Base-by-base conservation (phyloP, 2,329 filamentous ascomycete genomes). In the Gremmenia infestans region DNA sequence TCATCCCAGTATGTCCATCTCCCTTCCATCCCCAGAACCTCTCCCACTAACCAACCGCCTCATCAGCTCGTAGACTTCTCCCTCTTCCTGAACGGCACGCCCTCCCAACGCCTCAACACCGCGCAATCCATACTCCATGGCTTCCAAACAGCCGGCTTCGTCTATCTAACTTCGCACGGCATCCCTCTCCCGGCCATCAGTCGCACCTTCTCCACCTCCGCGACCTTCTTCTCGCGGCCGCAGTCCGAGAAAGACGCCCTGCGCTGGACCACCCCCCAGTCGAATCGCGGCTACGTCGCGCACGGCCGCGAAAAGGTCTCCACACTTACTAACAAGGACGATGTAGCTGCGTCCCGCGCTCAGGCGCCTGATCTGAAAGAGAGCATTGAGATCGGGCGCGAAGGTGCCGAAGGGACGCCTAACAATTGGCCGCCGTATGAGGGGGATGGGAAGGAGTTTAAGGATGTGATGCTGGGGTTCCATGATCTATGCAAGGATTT, bases 131-230 rank as follows among this genome's bases (percentile, higher is more conserved):
- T 96, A 63, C 83, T 93, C 12, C 69, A 83, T 52, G 91, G 89
- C 43, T 96, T 97, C 75, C 88, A 91, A 66, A 86, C 81, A 1
- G 88, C 91, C 2, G 92, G 92, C 55, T 96, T 97, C 76, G 82
- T 97, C 68, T 96, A 96, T 73, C 82, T 96, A 40, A 86, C 86
- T 65, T 89, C 93, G 71, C 86, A 93, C 63, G 82, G 87, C 42
- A 87, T 96, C 58, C 73, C 84, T 0, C 66, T 80, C 3, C 73
- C 80, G 8, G 78, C 79, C 9, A 74, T 91, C 12, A 71, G 79
- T 57, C 72, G 79, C 55, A 80, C 87, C 57, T 95, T 94, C 70
- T 70, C 76, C 59, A 78, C 79, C 55, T 91, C 88, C 5, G 83
- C 85, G 50, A 74, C 76, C 59, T 92, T 93, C 77, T 94, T 94